Base-by-base conservation (phyloP, 2,329 filamentous ascomycete species). In the Microsporum ferrugineum region DNA sequence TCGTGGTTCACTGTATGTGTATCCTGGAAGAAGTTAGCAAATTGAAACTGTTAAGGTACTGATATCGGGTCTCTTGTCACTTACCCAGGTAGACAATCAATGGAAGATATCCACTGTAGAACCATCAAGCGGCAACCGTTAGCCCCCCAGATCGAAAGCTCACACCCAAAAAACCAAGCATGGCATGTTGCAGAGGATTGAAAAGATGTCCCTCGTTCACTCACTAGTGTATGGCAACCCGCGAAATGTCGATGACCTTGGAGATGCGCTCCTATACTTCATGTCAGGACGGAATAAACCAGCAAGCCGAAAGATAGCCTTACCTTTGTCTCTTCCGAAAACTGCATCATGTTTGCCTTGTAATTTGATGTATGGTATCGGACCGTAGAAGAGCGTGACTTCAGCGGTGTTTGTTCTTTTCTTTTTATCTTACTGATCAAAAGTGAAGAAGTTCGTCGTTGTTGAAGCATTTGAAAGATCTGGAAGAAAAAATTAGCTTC, bases 311-410 rank as follows among this genome's bases (percentile, higher is more conserved):
- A 4, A 34, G 43, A 41, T 17, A 23, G 39, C 60, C 71, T 56
- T 66, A 95, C 92, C 88, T 97, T 97, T 72, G 91, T 91, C 80
- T 99, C 94, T 78, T 99, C 94, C 58, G 94, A 97, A 67, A 97
- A 86, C 68, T 82, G 80, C 71, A 84, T 81, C 73, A 75, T 81
- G 51, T 67, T 38, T 55, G 74, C 63, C 12, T 31, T 59, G 45
- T 39, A 2, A 23, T 33, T 49, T 29, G 41, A 23, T 23, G 6
- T 36, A n/a, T 36, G 12, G 14, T 53, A 49, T 5, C 14, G 5
- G 27, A 14, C 10, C 14, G 12, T 31, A 12, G 3, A 29, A 49
- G 3, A 5, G 14, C 12, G 34, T n/a, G 39, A 14, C 10, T 43
- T 31, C 45, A 29, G 23, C 10, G 31, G 27, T 12, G 27, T 49